phyloP scores from a whole-genome alignment of 805 yeast species.

The Metschnikowia borealis region DNA sequence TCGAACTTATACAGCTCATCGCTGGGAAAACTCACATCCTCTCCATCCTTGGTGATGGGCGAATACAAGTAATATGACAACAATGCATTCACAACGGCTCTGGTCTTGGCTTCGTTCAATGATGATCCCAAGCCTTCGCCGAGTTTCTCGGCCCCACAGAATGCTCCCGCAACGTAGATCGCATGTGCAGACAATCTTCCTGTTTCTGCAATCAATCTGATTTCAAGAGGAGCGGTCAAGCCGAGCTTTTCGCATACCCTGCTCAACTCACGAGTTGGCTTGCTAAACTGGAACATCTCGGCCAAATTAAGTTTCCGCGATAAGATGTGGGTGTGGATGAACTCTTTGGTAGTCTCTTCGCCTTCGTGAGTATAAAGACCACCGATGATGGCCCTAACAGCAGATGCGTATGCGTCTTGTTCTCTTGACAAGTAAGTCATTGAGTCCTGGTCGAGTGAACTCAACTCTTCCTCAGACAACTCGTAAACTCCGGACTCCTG shows the following conservation, averaged over 20 bases:
- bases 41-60: constrained; percentile 53
- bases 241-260: constrained; percentile 73
- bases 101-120: constrained; percentile 82
- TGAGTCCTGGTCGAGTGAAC: constrained; percentile 12
- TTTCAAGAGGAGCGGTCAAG: constrained; percentile 66
- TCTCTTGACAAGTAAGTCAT: constrained; percentile 33
- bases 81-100: constrained; percentile 88
- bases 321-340: constrained; percentile 70
- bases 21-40: constrained; percentile 53
- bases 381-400: constrained; percentile 79
- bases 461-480: constrained; percentile 24
- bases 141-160: constrained; percentile 73
- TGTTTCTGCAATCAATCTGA: constrained; percentile 82
- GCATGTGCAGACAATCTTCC: constrained; percentile 86
- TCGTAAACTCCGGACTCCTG: constrained; percentile 50
- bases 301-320: constrained; percentile 78
- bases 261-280: constrained; percentile 82
- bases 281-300: constrained; percentile 72
- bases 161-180: constrained; percentile 86
- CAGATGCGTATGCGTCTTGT: constrained; percentile 53
- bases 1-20: constrained; percentile 43
- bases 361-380: constrained; percentile 77
- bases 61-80: constrained; percentile 89
- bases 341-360: constrained; percentile 56
- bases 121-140: constrained; percentile 96